Evolutionary conservation across 2,329 filamentous ascomycete species (phyloP), one percentile per base, ranked within the genome.

Genomic region (Cercospora sesami): DNA sequence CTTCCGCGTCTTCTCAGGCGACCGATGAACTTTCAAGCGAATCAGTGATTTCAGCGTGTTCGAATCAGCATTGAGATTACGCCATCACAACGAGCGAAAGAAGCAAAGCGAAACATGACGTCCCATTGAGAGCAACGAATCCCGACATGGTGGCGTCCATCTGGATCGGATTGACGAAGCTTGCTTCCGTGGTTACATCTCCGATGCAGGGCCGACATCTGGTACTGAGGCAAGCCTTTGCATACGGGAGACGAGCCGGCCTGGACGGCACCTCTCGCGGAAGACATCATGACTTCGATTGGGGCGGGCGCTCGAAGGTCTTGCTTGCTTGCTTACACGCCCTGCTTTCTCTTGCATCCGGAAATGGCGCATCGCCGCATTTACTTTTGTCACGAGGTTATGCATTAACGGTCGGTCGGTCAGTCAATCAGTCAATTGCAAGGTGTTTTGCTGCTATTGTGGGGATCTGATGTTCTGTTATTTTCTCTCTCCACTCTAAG

Each of bases 1-100:
- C 5, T 30, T 23, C 4, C 16, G 30, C 53, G 8, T 58, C 26
- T 28, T 28, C 23, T 18, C 51, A 73, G 72, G 65, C 67, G 72
- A 67, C 71, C 71, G 23, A 69, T 71, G 67, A 69, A 71, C 65
- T 71, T 71, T 58, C 67, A 69, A 30, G 60, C 69, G 26, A 65
- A 65, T 31, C 55, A 65, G 30, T 64, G 51, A 64, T 57, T 28
- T 30, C 16, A 58, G 26, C 53, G 18, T 8, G 36, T 23, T 58
- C 26, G 31, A 28, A 18, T 31, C 30, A 30, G 53, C 53, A 58
- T 58, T 58, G 26, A n/a, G 53, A 58, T 18, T 33, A 58, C 30
- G 16, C 30, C 26, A 58, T 30, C 6, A 14, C 53, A 58, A 30
- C 53, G n/a, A 58, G 26, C 23, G 45, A 12, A 51, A 51, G 9